A percentile compares a stretch with the other conserved stretches of the same genome.
Conservation (phyloP, 495 filamentous ascomycete genomes). For the Penicillium cinerascens region DNA sequence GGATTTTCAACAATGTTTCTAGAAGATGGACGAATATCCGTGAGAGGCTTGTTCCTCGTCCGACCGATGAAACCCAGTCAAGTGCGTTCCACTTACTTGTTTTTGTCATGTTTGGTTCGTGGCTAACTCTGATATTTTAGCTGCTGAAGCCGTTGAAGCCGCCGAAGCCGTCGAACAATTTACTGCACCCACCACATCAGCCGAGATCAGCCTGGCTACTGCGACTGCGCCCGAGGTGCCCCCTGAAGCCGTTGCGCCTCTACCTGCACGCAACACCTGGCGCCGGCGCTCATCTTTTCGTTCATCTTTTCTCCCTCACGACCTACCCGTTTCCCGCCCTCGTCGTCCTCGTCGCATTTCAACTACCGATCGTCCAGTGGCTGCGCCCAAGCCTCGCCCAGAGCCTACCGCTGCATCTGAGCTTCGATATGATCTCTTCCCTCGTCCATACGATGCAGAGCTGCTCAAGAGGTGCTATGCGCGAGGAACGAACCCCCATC, state of each 20-base stretch:
- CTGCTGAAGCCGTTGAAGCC: background rate
- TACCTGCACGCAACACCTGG: background rate
- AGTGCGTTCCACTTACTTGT: background rate
- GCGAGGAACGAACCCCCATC: background rate
- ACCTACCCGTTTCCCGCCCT: background rate
- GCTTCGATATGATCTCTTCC: slow-evolving; percentile 9
- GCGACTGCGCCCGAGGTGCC: background rate
- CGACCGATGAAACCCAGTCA: background rate
- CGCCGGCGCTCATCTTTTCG: background rate
- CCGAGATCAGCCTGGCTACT: background rate
- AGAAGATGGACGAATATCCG: slow-evolving; percentile 18
- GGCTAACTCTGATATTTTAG: background rate
- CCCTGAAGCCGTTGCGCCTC: background rate
- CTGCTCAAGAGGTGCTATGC: slow-evolving; percentile 5
- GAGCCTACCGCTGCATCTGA: slow-evolving; percentile 3
- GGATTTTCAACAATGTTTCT: slow-evolving; percentile 20
- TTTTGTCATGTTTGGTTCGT: background rate
- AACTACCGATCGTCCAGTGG: background rate
- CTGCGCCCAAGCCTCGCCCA: background rate
- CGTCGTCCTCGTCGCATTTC: background rate
- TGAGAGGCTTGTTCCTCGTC: slow-evolving; percentile 4
- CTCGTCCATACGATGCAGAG: slow-evolving; percentile 2
- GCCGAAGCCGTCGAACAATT: background rate
- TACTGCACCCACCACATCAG: background rate
- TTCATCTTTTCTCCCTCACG: background rate